phyloP scores from a whole-genome alignment of 805 yeast species.

The Saccharomycopsis babjevae region DNA sequence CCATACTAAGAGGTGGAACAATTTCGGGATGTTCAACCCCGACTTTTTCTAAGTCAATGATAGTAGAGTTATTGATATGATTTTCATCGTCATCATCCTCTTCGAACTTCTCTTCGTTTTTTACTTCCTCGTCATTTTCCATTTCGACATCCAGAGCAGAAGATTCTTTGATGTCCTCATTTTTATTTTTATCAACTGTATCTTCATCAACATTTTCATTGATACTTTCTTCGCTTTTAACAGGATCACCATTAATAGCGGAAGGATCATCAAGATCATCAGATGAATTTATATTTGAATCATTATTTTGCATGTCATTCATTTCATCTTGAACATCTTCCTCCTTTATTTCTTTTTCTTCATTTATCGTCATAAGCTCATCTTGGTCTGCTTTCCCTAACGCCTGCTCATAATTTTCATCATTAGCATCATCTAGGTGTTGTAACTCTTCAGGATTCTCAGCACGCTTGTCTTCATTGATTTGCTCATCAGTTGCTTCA shows the following conservation, averaged over 20 bases:
- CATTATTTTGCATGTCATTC: conserved; percentile 26
- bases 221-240: conserved; percentile 21
- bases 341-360: conserved; percentile 75
- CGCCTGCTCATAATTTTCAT: conserved; percentile 72
- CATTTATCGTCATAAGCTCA: conserved; percentile 65
- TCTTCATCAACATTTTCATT: conserved; percentile 25
- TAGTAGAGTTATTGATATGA: conserved; percentile 19
- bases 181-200: conserved; percentile 29
- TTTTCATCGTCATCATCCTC: conserved; percentile 26
- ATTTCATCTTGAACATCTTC: conserved; percentile 30
- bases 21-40: background rate
- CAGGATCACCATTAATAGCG: conserved; percentile 22
- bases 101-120: conserved; percentile 20
- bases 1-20: conserved; percentile 41
- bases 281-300: conserved; percentile 23
- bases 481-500: conserved; percentile 31
- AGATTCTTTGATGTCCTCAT: conserved; percentile 29
- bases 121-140: conserved; percentile 23
- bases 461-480: conserved; percentile 41
- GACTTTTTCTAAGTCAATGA: conserved; percentile 19
- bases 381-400: conserved; percentile 82
- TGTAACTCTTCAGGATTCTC: conserved; percentile 80
- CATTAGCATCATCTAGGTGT: conserved; percentile 70
- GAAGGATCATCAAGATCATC: conserved; percentile 24
- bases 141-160: conserved; percentile 25